phyloP scores from a whole-genome alignment of 2,329 filamentous ascomycete genomes.

The Beauveria medogensis region DNA sequence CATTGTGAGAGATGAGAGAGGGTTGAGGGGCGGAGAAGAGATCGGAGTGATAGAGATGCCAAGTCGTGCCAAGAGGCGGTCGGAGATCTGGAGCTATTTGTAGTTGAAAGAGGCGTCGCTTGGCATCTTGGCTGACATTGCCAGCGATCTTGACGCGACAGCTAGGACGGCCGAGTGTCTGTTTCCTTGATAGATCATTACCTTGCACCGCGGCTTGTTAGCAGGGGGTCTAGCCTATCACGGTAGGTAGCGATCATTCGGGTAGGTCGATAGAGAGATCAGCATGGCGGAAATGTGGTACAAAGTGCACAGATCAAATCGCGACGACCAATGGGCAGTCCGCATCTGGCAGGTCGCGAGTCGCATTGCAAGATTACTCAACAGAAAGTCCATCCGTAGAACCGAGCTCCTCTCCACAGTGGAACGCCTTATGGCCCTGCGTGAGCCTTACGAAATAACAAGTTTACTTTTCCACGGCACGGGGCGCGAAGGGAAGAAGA shows the following conservation, averaged over 20 bases:
- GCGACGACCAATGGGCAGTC: neutral
- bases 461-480: neutral
- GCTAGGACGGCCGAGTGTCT: neutral
- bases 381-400: neutral
- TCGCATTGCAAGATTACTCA: neutral
- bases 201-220: neutral
- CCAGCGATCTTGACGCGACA: neutral
- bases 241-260: constrained; percentile 1
- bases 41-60: neutral
- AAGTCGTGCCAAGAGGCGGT: constrained; percentile 1
- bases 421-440: neutral
- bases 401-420: neutral
- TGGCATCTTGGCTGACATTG: neutral
- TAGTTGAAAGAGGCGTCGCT: neutral
- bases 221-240: neutral
- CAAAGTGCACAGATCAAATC: neutral
- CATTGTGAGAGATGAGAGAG: neutral
- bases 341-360: neutral
- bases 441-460: neutral
- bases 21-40: neutral
- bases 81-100: neutral
- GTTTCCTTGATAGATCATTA: neutral
- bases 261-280: neutral
- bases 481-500: neutral
- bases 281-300: neutral